A percentile compares a stretch with the other conserved stretches of the same genome.
phyloP scores from a whole-genome alignment of 257 asterid genomes.

The Rhazya stricta region DNA sequence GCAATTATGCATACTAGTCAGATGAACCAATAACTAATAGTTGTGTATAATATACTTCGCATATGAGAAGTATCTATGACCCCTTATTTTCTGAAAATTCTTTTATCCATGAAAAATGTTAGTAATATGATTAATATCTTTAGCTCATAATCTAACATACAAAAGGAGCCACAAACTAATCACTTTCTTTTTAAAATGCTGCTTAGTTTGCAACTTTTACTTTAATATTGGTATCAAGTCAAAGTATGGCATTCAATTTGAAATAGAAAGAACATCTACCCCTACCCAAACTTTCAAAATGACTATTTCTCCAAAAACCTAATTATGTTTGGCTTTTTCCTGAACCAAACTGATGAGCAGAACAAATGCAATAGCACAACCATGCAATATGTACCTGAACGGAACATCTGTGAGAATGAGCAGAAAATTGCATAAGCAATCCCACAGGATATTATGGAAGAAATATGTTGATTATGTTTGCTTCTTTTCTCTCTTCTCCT shows the following conservation, averaged over 20 bases:
- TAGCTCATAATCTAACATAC: neutral
- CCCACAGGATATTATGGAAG: neutral
- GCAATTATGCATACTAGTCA: neutral
- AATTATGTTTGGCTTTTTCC: no score
- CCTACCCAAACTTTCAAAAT: neutral
- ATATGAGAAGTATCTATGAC: neutral
- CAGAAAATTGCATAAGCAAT: neutral
- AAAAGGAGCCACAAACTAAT: neutral
- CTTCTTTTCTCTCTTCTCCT: neutral
- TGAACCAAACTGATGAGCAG: neutral
- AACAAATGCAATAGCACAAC: neutral
- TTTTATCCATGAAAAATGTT: neutral
- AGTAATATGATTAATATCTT: neutral
- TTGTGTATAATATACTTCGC: neutral
- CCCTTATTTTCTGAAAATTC: neutral
- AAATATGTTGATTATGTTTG: neutral
- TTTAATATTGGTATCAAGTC: neutral
- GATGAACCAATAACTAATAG: neutral
- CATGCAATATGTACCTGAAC: neutral
- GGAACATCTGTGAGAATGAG: neutral
- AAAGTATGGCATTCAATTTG: neutral
- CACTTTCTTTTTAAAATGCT: neutral
- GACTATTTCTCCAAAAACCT: neutral
- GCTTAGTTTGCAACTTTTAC: neutral
- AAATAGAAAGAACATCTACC: neutral